Base-by-base conservation (phyloP, 2,329 filamentous ascomycete species). In the Canariomyces notabilis region DNA sequence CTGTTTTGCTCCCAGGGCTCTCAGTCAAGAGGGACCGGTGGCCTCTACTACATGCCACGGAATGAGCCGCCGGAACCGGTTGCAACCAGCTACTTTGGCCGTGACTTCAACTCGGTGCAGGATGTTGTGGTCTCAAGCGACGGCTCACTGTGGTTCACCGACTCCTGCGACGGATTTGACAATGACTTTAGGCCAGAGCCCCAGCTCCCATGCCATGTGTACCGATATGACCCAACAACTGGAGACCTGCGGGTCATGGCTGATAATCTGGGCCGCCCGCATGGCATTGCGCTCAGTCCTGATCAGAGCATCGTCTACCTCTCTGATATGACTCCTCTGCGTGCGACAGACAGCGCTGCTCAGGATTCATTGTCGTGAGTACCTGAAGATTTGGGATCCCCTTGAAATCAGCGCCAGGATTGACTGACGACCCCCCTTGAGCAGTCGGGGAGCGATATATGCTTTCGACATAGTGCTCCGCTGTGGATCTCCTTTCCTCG, bases 131-230 rank as follows among this genome's bases (percentile, higher is more conserved):
- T 66, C 9, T 62, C 66, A 2, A 32, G 22, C 2, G 67, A 73
- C 49, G 68, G 67, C 1, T 57, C 60, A 0, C 54, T 76, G 9
- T 77, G 73, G 73, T 76, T 76, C 52, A 75, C 72, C 0, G 74
- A 77, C 14, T 8, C 26, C 8, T 29, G 26, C 26, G 26, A 29
- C 26, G 7, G 26, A 12, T 9, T 29, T 3, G 68, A 73, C 48
- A 62, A 66, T 48, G 68, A 69, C 14, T 71, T 76, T 35, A 65
- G 74, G 31, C 65, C 62, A 2, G 49, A 53, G 34, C 73, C 73
- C 3, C 62, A 65, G 51, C 48, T 77, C 19, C 74, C 73, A 4
- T 66, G 64, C 48, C 70, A 72, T 29, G 68, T 77, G 2, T 77
- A 77, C 55, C 64, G 72, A 31, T 74, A 68, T 48, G 62, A 70